phyloP scores from a whole-genome alignment of 106 monocot genomes.

The Iris macrosiphon region DNA sequence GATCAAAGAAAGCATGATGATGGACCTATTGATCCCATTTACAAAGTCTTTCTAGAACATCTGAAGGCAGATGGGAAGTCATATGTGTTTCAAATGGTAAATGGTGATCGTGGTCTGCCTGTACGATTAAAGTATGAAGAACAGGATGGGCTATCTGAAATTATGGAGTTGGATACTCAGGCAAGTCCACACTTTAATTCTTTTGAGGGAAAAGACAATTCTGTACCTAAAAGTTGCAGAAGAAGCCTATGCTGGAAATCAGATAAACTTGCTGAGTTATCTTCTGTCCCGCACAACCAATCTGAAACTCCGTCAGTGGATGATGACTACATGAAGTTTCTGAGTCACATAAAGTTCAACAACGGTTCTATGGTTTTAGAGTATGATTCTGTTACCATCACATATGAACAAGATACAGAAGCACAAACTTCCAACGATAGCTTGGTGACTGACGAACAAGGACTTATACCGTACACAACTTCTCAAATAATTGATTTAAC shows the following conservation, averaged over 20 bases:
- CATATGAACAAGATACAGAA: conserved; percentile 32
- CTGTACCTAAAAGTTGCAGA: conserved; percentile 1
- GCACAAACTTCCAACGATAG: background rate
- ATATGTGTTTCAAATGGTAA: conserved; percentile 42
- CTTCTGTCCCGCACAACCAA: background rate
- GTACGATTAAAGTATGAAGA: conserved; percentile 37
- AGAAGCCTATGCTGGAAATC: background rate
- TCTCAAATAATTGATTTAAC: conserved; percentile 3
- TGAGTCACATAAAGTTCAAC: conserved; percentile 27
- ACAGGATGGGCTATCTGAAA: background rate
- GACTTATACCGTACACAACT: background rate
- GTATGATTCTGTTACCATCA: conserved; percentile 22
- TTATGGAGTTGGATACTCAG: background rate
- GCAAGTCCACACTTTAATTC: background rate
- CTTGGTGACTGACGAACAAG: conserved; percentile 2
- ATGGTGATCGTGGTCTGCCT: conserved; percentile 21
- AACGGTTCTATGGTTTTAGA: conserved; percentile 41
- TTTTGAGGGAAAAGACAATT: background rate
- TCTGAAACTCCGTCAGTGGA: background rate
- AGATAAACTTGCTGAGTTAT: background rate
- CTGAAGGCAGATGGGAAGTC: conserved; percentile 34
- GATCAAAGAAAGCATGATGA: background rate
- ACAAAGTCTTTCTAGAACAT: conserved; percentile 48
- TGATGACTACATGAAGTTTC: conserved; percentile 29
- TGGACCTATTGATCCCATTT: conserved; percentile 28